Evolutionary conservation across 129 eudicot genomes (phyloP), one percentile per base, ranked within the genome.

Genomic region (Kitagawia praeruptora): DNA sequence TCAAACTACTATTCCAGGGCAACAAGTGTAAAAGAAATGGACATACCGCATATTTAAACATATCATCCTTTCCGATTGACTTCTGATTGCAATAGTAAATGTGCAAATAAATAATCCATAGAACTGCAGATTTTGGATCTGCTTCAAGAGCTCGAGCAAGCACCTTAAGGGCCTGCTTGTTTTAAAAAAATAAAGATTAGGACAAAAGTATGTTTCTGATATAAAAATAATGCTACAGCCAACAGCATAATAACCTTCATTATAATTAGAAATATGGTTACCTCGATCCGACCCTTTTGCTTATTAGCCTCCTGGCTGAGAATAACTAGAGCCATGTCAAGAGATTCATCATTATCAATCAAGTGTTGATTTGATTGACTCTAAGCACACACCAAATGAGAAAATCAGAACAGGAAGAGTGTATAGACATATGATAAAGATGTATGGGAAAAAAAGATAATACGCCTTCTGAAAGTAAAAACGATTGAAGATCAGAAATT

Each of bases 81-180:
- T 74, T 82, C 84, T 83, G 86, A 79, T 83, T 85, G 88, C 91
- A 77, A 47, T 92, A 92, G 88, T 81, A 89, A 73, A 92, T 79
- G 56, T 80, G 91, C 85, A 92, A 80, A 87, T 92, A 92, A 46
- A 92, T 87, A 79, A 85, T 82, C 97, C 97, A 89, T 42, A 86
- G 84, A 86, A 82, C 87, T 75, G 80, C 89, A 49, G 88, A 89
- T 79, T 88, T 82, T 31, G 92, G 89, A 82, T 92, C 81, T 44
- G 83, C 87, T 86, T 89, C 92, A 74, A 92, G 85, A 80, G 94
- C 91, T 85, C 87, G 89, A 79, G 89, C 86, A 37, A 92, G 87
- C 45, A 88, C 83, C 69, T 83, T 84, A 63, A 92, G 92, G 72
- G 92, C 90, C 97, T 92, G 81, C 80, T 83, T 54, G 79, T 31